These are phyloP conservation scores for Pleurotus citrinopileatus DNA, from an alignment of 768 basidiomycete species.

Conservation along the genomic window DNA sequence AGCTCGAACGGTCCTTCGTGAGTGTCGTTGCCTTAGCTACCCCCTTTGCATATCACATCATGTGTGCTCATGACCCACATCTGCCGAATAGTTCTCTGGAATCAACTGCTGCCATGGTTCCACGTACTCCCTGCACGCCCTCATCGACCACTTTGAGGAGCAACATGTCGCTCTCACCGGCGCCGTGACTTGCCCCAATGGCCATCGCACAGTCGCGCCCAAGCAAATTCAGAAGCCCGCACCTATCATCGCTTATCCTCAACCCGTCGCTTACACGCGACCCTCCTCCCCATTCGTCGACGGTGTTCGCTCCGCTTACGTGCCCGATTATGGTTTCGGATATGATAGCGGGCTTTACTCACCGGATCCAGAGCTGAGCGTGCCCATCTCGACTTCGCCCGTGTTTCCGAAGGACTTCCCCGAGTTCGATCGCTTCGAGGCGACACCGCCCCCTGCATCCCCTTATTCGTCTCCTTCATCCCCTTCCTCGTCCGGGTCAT, in stretches of 20 bases:
- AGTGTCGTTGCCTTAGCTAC: slow-evolving; percentile 12
- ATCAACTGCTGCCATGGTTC: background rate
- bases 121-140: background rate
- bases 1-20: slow-evolving; percentile 26
- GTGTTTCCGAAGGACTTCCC: slow-evolving; percentile 4
- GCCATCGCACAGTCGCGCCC: background rate
- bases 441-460: slow-evolving; percentile 1
- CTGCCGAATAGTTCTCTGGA: slow-evolving; percentile 5
- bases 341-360: background rate
- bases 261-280: background rate
- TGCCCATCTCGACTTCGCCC: background rate
- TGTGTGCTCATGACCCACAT: too few relatives aligned
- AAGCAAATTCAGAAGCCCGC: background rate
- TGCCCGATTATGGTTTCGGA: background rate
- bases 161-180: background rate
- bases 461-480: slow-evolving; percentile 2
- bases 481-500: slow-evolving; percentile 1
- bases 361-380: background rate
- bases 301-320: background rate
- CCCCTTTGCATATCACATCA: background rate
- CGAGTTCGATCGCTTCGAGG: slow-evolving; percentile 2
- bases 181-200: background rate
- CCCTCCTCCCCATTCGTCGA: slow-evolving; percentile 1
- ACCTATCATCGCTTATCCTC: background rate
- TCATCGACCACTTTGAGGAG: slow-evolving; percentile 2